phyloP scores from a whole-genome alignment of 768 basidiomycete species.

The Tricholoma bakamatsutake region DNA sequence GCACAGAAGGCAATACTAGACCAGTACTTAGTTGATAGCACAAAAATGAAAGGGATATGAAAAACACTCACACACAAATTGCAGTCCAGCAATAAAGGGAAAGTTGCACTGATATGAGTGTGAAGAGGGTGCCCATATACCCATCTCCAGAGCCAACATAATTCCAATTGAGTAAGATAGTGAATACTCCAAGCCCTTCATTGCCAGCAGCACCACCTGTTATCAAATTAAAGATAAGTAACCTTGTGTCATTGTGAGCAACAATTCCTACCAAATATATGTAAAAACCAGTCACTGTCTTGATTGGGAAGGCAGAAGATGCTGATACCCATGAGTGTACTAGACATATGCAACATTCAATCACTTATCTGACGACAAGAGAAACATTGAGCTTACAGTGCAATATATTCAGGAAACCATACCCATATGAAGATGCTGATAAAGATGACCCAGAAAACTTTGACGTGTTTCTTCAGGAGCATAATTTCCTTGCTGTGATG shows the following conservation, averaged over 20 bases:
- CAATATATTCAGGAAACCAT: conserved; percentile 48
- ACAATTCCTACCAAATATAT: conserved; percentile 38
- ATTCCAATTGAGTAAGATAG: conserved; percentile 60
- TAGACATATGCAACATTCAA: conserved; percentile 6
- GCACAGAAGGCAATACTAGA: conserved; percentile 3
- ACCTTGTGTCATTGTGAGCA: background rate
- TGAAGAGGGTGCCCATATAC: conserved; percentile 39
- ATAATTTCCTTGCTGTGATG: conserved; percentile 37
- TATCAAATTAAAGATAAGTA: background rate
- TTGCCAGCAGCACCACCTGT: conserved; percentile 51
- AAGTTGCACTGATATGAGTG: conserved; percentile 49
- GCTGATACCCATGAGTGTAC: conserved; percentile 54
- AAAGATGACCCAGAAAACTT: conserved; percentile 51
- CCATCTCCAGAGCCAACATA: conserved; percentile 43
- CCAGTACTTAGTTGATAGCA: too few relatives aligned
- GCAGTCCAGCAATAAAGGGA: conserved; percentile 44
- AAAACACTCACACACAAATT: conserved; percentile 42
- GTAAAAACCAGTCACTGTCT: conserved; percentile 43
- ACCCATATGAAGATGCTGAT: conserved; percentile 51
- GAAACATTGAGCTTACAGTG: conserved; percentile 21
- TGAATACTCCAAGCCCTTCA: conserved; percentile 56
- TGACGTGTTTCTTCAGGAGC: conserved; percentile 46
- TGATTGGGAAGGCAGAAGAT: conserved; percentile 42
- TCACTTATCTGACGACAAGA: conserved; percentile 5
- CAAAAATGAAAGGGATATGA: too few relatives aligned